A percentile compares a stretch with the other conserved stretches of the same genome.
phyloP scores from a whole-genome alignment of 371 early-diverging fungal genomes.

The Mucor indicus region DNA sequence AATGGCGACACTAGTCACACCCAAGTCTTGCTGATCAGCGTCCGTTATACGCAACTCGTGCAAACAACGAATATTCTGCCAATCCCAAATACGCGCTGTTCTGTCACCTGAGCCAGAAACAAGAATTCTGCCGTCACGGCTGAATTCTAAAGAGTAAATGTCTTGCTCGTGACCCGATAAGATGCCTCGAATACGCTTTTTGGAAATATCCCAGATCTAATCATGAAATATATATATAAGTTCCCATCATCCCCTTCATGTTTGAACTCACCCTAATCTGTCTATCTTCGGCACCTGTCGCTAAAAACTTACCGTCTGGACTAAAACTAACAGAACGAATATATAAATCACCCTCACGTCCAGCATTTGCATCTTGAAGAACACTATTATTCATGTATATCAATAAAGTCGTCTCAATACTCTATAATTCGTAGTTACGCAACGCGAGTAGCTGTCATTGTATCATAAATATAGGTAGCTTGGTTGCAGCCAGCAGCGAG shows the following conservation, averaged over 20 bases:
- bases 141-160: constrained; percentile 96
- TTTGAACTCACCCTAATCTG: constrained; percentile 72
- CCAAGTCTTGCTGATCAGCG: constrained; percentile 82
- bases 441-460: constrained; percentile 52
- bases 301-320: constrained; percentile 88
- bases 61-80: constrained; percentile 70
- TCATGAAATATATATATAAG: not conserved
- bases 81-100: constrained; percentile 87
- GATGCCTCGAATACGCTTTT: constrained; percentile 63
- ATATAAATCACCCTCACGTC: constrained; percentile 82
- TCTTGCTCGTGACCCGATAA: constrained; percentile 94
- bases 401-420: not conserved
- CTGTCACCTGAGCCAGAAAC: constrained; percentile 96
- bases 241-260: not conserved
- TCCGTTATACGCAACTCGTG: constrained; percentile 80
- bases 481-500: constrained; percentile 94
- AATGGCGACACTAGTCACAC: constrained; percentile 94
- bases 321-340: constrained; percentile 97
- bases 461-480: constrained; percentile 84
- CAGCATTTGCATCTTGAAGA: constrained; percentile 73
- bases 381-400: constrained; percentile 41
- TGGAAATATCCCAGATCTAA: constrained; percentile 81
- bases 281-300: constrained; percentile 97
- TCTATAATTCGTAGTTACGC: constrained; percentile 13
- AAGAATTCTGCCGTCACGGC: constrained; percentile 87